A percentile compares a stretch with the other conserved stretches of the same genome.
phyloP scores from a whole-genome alignment of 192 early-diverging fungal genomes.

The Dissophora ornata region DNA sequence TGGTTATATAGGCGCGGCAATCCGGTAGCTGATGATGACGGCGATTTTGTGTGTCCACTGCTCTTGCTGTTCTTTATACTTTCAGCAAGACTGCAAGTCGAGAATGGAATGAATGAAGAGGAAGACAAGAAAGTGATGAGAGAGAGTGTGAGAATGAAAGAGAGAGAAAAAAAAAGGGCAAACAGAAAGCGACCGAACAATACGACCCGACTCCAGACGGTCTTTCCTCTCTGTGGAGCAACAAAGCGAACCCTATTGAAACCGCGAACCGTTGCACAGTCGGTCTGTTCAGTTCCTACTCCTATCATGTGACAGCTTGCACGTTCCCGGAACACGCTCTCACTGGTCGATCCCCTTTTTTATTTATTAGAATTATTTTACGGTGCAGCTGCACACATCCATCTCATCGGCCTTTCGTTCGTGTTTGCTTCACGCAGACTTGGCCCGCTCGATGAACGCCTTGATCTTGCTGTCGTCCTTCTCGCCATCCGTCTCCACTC shows the following conservation, averaged over 20 bases:
- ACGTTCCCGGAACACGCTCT: slow-evolving; percentile 14
- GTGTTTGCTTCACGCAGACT: slow-evolving; percentile 46
- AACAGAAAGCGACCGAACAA: background rate
- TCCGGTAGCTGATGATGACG: too few species aligned
- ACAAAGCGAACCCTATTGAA: too few species aligned
- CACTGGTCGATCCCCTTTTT: slow-evolving; percentile 11
- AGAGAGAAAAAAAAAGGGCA: slow-evolving; percentile 1
- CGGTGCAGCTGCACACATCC: background rate
- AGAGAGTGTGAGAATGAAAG: background rate
- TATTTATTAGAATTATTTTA: too few species aligned
- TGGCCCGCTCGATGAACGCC: slow-evolving; percentile 75
- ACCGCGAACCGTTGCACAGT: background rate
- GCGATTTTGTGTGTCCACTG: too few species aligned
- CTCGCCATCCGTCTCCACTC: slow-evolving; percentile 83
- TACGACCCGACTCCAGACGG: background rate
- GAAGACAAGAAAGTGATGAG: background rate
- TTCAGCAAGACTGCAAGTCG: too few species aligned
- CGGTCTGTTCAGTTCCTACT: too few species aligned
- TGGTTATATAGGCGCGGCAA: too few species aligned
- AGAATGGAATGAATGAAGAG: slow-evolving; percentile 1
- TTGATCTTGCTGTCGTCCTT: slow-evolving; percentile 86
- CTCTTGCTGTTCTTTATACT: too few species aligned
- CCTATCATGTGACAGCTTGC: slow-evolving; percentile 24
- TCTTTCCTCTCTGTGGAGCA: slow-evolving; percentile 4
- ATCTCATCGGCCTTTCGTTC: slow-evolving; percentile 3